Base-by-base conservation (phyloP, 306 rosid genomes). In the Fragaria nilgerrensis region DNA sequence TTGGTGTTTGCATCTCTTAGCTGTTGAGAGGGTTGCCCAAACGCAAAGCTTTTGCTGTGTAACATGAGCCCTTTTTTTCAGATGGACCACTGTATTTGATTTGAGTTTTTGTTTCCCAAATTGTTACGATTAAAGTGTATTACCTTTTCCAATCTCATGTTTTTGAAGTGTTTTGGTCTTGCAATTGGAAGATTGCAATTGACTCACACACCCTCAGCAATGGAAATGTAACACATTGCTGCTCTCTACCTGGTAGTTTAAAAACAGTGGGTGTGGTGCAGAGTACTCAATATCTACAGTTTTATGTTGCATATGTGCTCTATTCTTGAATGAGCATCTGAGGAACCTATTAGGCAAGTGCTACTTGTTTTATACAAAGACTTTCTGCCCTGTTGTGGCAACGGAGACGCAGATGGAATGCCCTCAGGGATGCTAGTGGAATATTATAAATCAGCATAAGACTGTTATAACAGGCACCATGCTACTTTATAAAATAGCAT, bases 371-470 rank as follows among this genome's bases (percentile, higher is more conserved):
- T 73, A 9, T 53, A 36, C 50, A 9, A 63, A 64, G 47, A 17
- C 27, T 11, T 73, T 73, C 22, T 73, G 44, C n/a, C 34, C 68
- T 16, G 43, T 39, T 41, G 68, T 74, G 77, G 55, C 10, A 6
- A 41, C n/a, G 0, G 19, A 41, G 56, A 59, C 39, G 27, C 44
- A 65, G 25, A 17, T 17, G 15, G 7, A 47, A 65, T 34, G 34
- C 32, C 49, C 49, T 53, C 76, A 20, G 5, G 8, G 61, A 53
- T 72, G 25, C 9, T 1, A 1, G 20, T 15, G 23, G 44, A 71
- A 50, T 50, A 19, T 53, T 12, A 50, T 72, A 20, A 52, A 55
- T 11, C 25, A 20, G 29, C 67, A 39, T 56, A 4, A 37, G 52
- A 39, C 67, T 22, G 32, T 44, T 62, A 22, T 44, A 56, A 13